These are phyloP conservation scores for Ustilago nuda DNA, from an alignment of 1,284 basidiomycete genomes.

Conservation along the genomic window DNA sequence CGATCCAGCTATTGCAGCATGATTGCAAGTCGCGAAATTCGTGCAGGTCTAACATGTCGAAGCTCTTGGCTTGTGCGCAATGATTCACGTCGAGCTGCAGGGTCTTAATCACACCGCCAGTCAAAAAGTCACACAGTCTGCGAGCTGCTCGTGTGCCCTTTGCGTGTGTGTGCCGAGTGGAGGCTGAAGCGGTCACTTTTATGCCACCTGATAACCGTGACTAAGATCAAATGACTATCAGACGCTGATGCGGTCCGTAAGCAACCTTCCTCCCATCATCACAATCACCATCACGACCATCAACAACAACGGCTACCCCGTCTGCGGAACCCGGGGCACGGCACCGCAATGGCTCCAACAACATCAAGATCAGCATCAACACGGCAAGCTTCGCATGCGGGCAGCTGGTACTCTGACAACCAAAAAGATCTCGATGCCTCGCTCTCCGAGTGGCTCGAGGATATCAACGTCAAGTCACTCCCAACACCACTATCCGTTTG, in stretches of 20 bases:
- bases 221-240: too few species aligned
- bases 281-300: too few species aligned
- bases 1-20: not conserved
- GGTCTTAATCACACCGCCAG: constrained; percentile 13
- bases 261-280: not conserved
- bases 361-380: constrained; percentile 11
- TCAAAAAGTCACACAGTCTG: not conserved
- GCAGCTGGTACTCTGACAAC: constrained; percentile 86
- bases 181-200: not conserved
- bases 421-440: constrained; percentile 71
- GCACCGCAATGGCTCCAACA: constrained; percentile 23
- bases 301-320: too few species aligned
- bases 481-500: constrained; percentile 26
- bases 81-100: constrained; percentile 39
- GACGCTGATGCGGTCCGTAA: too few species aligned
- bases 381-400: constrained; percentile 82
- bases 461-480: constrained; percentile 8
- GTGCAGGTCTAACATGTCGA: constrained; percentile 6
- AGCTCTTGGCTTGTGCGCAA: not conserved
- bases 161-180: not conserved
- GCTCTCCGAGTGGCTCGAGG: constrained; percentile 40
- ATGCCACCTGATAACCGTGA: too few species aligned
- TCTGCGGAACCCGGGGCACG: too few species aligned
- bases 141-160: too few species aligned
- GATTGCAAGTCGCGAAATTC: not conserved